phyloP scores from a whole-genome alignment of 352 stramenopile species.

The Ophiocytium majus region DNA sequence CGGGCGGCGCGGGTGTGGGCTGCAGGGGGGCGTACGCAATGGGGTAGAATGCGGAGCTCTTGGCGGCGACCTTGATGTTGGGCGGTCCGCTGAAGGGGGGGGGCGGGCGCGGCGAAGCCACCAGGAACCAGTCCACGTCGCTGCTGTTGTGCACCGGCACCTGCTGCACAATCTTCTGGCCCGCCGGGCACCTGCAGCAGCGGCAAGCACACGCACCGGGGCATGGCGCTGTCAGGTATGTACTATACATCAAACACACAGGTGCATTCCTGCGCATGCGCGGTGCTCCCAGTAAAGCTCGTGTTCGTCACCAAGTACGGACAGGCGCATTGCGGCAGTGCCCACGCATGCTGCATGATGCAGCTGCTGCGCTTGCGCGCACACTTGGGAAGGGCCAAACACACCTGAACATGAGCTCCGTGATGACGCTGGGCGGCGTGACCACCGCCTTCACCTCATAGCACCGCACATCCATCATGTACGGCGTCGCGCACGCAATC shows the following conservation, averaged over 20 bases:
- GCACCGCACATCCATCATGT: conserved; percentile 41
- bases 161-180: conserved; percentile 51
- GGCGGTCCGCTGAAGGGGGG: conserved; percentile 67
- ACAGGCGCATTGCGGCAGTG: too few relatives aligned
- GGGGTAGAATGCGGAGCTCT: neutral
- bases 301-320: too few relatives aligned
- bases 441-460: conserved; percentile 39
- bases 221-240: too few relatives aligned
- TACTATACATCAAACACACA: too few relatives aligned
- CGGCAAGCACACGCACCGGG: too few relatives aligned
- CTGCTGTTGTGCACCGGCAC: conserved; percentile 83
- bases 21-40: conserved; percentile 53
- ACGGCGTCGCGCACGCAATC: conserved; percentile 35
- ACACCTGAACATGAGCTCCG: conserved; percentile 44
- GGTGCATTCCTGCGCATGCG: too few relatives aligned
- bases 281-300: too few relatives aligned
- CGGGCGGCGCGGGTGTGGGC: neutral
- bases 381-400: too few relatives aligned
- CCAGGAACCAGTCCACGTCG: conserved; percentile 74
- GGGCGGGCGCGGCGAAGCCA: conserved; percentile 64
- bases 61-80: conserved; percentile 66
- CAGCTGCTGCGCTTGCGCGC: too few relatives aligned
- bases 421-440: conserved; percentile 29
- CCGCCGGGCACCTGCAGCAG: conserved; percentile 31
- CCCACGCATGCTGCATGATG: too few relatives aligned